Evolutionary conservation across 192 early-diverging fungal genomes (phyloP).

Genomic region (Allomyces arbusculus): DNA sequence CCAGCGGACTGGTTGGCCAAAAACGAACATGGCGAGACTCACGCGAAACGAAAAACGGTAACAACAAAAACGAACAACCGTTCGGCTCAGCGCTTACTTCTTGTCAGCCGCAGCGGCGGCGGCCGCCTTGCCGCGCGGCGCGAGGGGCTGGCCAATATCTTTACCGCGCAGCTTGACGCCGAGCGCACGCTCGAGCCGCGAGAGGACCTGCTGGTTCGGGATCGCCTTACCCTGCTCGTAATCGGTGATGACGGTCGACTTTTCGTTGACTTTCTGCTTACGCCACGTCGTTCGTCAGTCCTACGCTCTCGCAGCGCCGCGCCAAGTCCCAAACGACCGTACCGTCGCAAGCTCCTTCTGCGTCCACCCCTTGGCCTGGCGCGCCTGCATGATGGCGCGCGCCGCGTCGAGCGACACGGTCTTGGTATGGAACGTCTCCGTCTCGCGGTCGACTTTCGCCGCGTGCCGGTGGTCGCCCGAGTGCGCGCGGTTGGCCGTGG

Average conservation of each 20-base stretch:
- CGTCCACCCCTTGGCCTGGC: constrained; percentile 48
- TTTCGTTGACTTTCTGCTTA: constrained; percentile 60
- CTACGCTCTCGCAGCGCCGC: background rate
- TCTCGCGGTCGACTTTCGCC: constrained; percentile 71
- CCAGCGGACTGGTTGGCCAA: too few species aligned
- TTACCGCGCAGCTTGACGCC: constrained; percentile 75
- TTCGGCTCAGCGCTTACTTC: background rate
- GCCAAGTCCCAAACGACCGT: too few species aligned
- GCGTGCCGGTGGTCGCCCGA: constrained; percentile 48
- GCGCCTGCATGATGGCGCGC: constrained; percentile 64
- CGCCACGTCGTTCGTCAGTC: background rate
- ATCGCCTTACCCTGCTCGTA: constrained; percentile 71
- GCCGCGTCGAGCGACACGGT: constrained; percentile 49
- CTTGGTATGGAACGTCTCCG: constrained; percentile 53
- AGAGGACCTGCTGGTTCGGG: constrained; percentile 77
- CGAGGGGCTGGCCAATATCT: constrained; percentile 39
- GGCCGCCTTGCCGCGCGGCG: constrained; percentile 1
- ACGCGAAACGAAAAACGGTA: too few species aligned
- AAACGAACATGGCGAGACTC: too few species aligned
- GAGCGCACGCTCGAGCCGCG: constrained; percentile 70
- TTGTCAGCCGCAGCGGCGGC: background rate
- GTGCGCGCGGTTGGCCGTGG: constrained; percentile 32
- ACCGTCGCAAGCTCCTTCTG: constrained; percentile 71
- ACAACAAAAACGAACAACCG: too few species aligned
- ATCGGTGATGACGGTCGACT: constrained; percentile 72